Conservation (phyloP, 257 asterid genomes). For the Capsicum baccatum region DNA sequence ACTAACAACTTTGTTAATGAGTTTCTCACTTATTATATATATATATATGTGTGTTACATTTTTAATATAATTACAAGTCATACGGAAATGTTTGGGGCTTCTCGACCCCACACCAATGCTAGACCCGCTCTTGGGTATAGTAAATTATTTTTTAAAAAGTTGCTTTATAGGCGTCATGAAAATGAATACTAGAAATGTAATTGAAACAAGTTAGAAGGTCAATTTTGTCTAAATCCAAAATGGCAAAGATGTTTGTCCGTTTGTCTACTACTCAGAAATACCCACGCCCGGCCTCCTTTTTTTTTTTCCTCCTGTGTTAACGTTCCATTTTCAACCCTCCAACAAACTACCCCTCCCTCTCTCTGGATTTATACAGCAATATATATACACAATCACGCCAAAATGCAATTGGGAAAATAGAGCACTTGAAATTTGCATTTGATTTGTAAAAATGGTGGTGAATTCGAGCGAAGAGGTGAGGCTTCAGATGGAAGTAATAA, state of each 20-base stretch:
- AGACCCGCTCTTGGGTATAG: no score
- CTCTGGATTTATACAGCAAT: neutral
- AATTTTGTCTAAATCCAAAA: slow-evolving; percentile 29
- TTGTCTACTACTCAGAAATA: slow-evolving; percentile 4
- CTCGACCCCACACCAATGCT: neutral
- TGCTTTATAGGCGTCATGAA: no score
- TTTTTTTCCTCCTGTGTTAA: slow-evolving; percentile 1
- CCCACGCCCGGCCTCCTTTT: no score
- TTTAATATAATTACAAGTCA: no score
- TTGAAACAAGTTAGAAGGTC: neutral
- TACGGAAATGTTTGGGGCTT: no score
- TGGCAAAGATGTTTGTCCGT: slow-evolving; percentile 37
- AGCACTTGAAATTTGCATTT: neutral
- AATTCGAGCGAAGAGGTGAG: slow-evolving; percentile 44
- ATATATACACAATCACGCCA: neutral
- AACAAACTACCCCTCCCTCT: neutral
- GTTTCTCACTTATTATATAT: no score
- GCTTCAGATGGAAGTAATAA: neutral
- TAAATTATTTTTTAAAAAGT: neutral
- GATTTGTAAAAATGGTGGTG: slow-evolving; percentile 37
- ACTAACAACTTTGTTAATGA: no score
- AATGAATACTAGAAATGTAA: neutral
- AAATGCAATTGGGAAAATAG: slow-evolving; percentile 31
- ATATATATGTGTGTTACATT: no score
- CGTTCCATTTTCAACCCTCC: slow-evolving; percentile 26